phyloP scores from a whole-genome alignment of 495 filamentous ascomycete genomes.

The Mycothermus thermophilus region DNA sequence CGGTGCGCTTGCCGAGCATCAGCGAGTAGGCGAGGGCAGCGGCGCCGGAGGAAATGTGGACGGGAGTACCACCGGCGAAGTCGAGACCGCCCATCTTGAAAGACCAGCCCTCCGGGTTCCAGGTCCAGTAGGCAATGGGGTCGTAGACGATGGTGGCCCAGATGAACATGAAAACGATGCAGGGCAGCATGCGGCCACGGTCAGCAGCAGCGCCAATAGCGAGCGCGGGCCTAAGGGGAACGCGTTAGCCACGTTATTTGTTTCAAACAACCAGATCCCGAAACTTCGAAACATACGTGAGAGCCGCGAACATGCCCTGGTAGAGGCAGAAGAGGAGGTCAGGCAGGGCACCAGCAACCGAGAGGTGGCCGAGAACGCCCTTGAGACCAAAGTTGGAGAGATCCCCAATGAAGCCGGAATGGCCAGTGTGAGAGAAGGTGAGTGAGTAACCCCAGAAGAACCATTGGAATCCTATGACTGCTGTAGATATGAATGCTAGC shows the following conservation, averaged over 20 bases:
- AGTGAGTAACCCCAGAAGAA: conserved; percentile 99
- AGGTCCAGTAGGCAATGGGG: conserved; percentile 96
- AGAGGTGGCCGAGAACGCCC: conserved; percentile 67
- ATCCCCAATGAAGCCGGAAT: conserved; percentile 72
- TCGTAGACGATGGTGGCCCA: conserved; percentile 94
- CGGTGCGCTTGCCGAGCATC: conserved; percentile 81
- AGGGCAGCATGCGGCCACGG: conserved; percentile 86
- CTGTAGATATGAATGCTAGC: conserved; percentile 92
- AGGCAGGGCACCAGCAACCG: conserved; percentile 71
- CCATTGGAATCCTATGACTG: conserved; percentile 89
- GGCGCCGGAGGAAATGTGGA: conserved; percentile 85
- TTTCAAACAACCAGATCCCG: no score
- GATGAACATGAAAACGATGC: conserved; percentile 89
- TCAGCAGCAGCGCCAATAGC: conserved; percentile 88
- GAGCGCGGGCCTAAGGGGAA: conserved; percentile 60
- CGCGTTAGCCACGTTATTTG: no score
- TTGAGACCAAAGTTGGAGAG: conserved; percentile 76
- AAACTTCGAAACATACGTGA: conserved; percentile 59
- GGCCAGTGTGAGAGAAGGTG: conserved; percentile 76
- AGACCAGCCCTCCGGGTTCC: conserved; percentile 82
- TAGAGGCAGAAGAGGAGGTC: conserved; percentile 88
- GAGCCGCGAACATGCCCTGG: conserved; percentile 95
- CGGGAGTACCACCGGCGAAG: conserved; percentile 91
- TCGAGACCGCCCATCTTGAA: conserved; percentile 75
- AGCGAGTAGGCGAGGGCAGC: conserved; percentile 83